Evolutionary conservation across 2,329 filamentous ascomycete genomes (phyloP), one percentile per base, ranked within the genome.

Genomic region (Colletotrichum zoysiae): DNA sequence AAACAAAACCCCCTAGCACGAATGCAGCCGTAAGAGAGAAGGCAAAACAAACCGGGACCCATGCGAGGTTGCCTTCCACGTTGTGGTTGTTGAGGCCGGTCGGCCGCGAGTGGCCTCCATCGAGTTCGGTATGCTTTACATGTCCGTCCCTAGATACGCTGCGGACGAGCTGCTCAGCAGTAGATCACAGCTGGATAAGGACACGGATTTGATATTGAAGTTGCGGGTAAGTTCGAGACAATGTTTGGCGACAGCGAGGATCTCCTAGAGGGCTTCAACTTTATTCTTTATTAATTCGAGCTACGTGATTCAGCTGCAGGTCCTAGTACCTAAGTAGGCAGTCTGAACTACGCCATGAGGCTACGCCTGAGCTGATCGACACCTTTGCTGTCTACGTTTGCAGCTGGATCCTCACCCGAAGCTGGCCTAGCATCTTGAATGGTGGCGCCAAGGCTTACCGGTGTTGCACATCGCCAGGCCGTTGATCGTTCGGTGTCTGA

Each of bases 391-490:
- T 30, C 14, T 33, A 48, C 59, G 55, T 44, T 72, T 69, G 70
- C 70, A 33, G 65, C 33, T 8, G 23, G 40, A 53, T 23, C 66
- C 20, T 35, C 46, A 20, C 38, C 20, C 20, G 58, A 51, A 14
- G 40, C 7, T n/a, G 48, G 40, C 59, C 48, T 50, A 56, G 55
- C 23, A 48, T 56, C 66, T 59, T 50, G 46, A 40, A 23, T 40
- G 30, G 20, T 55, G 65, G 70, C 70, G 70, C 40, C 48, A 59
- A 35, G 57, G 46, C 57, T 16, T 30, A 40, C 38, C 66, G 55
- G 61, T 67, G 48, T 70, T 55, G 70, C 48, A 70, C 48, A 72
- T 70, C 70, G 26, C 55, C 65, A 23, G 50, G 8, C 59, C 59
- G 65, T 51, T 46, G 53, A 16, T n/a, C n/a, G 33, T 23, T 64